A percentile compares a stretch with the other conserved stretches of the same genome.
phyloP scores from a whole-genome alignment of 352 stramenopile species.

The Achlya hypogyna region DNA sequence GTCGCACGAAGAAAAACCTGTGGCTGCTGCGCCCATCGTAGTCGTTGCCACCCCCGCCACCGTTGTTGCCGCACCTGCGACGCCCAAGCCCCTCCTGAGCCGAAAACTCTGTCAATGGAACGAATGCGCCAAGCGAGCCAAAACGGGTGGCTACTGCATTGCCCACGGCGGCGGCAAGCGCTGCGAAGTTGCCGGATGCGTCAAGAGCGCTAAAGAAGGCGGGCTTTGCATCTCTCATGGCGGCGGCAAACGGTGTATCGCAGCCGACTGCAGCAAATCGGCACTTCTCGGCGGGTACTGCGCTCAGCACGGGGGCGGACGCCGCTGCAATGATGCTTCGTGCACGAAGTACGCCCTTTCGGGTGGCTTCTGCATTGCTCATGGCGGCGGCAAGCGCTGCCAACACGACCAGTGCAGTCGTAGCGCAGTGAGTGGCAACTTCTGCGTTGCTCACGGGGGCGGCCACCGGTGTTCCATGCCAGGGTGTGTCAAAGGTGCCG shows the following conservation, averaged over 20 bases:
- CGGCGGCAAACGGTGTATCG: conserved; percentile 67
- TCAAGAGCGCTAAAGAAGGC: conserved; percentile 78
- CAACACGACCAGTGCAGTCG: conserved; percentile 39
- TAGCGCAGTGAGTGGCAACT: conserved; percentile 47
- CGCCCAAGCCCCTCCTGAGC: background rate
- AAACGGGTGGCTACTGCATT: conserved; percentile 77
- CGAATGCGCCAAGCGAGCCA: conserved; percentile 58
- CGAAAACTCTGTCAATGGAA: conserved; percentile 47
- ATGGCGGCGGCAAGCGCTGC: conserved; percentile 74
- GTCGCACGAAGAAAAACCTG: background rate
- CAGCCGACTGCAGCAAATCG: conserved; percentile 65
- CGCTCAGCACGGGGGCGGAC: conserved; percentile 67
- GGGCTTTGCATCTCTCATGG: conserved; percentile 57
- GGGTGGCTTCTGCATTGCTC: conserved; percentile 69
- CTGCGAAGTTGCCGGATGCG: conserved; percentile 58
- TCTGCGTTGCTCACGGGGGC: conserved; percentile 55
- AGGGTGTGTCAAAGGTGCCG: conserved; percentile 75
- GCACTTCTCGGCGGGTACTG: conserved; percentile 74
- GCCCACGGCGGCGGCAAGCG: conserved; percentile 66
- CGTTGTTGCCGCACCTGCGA: no score
- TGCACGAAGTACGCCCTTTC: conserved; percentile 73
- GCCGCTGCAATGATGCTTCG: conserved; percentile 56
- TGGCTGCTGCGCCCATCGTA: background rate
- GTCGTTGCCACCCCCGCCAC: background rate
- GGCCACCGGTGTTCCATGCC: conserved; percentile 52